Base-by-base conservation (phyloP, 306 rosid species). In the Lupinus albus region DNA sequence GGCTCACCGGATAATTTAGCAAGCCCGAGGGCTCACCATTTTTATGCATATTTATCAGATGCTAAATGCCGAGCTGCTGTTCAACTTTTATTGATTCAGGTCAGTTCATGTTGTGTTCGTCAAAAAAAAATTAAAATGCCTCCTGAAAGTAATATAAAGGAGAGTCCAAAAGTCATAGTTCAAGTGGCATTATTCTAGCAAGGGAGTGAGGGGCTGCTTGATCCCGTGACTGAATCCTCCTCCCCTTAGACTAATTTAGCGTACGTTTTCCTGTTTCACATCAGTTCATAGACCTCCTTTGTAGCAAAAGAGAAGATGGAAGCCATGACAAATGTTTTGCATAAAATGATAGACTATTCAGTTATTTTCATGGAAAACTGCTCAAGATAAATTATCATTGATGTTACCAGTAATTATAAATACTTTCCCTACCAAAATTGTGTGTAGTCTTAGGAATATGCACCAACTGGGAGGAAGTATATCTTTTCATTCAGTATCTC, bases 71-170 rank as follows among this genome's bases (percentile, higher is more conserved):
- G 97, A 77, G 95, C 97, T 67, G 95, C 97, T 68, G 97, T 94
- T 82, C 96, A 94, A 78, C 87, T 94, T 78, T 84, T 94, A 75
- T 50, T 91, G 85, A 91, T 94, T 73, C 97, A 94, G 99, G 99
- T 91, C 79, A 42, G 71, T 80, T 81, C 71, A 74, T 25, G 36
- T 54, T 68, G 38, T 68, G 30, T 61, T 58, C 38, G 63, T 44
- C 18, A 62, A 47, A 20, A 58, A 25, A 2, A 47, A 13, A 42
- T 61, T 48, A n/a, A 33, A 58, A 60, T 50, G 48, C 41, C 46
- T 49, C 32, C 8, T 5, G 28, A 61, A 58, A 58, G 47, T 16
- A 74, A 44, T 44, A 53, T 25, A 42, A 16, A 36, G 62, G 72
- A 62, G 0, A 39, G 16, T 50, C 47, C 28, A 18, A 14, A 52